phyloP scores from a whole-genome alignment of 148 eudicot species.

The Vaccinium myrtillus region DNA sequence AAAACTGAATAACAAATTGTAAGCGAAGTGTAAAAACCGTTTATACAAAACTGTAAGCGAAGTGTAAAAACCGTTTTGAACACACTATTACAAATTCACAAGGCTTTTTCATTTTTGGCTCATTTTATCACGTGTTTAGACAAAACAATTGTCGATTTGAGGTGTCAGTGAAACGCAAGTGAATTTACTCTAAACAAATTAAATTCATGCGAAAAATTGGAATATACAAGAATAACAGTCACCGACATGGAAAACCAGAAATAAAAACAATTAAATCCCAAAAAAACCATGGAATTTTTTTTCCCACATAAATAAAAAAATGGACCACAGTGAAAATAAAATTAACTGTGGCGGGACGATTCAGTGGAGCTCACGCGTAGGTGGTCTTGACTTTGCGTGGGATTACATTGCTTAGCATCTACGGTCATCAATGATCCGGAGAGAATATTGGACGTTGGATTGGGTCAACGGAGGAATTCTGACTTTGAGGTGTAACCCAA shows the following conservation, averaged over 20 bases:
- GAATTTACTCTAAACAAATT: neutral
- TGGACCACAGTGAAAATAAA: neutral
- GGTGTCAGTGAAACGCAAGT: too few relatives aligned
- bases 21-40: too few relatives aligned
- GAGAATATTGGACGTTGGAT: neutral
- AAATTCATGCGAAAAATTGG: neutral
- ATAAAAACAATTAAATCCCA: neutral
- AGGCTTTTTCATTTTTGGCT: too few relatives aligned
- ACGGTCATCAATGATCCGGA: neutral
- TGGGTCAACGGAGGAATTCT: slow-evolving; percentile 64
- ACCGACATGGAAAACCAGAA: neutral
- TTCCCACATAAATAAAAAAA: neutral
- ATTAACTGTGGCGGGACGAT: slow-evolving; percentile 10
- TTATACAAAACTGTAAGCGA: too few relatives aligned
- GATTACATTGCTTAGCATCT: neutral
- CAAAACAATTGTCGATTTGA: too few relatives aligned
- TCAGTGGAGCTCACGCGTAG: neutral
- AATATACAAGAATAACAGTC: neutral
- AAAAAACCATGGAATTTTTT: neutral
- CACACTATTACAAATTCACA: too few relatives aligned
- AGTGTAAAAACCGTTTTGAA: too few relatives aligned
- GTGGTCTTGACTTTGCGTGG: neutral
- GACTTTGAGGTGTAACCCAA: slow-evolving; percentile 50
- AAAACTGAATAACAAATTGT: too few relatives aligned
- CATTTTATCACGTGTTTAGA: too few relatives aligned